Evolutionary conservation across 192 early-diverging fungal genomes (phyloP), one percentile per base, ranked within the genome.

Genomic region (Podila horticola): DNA sequence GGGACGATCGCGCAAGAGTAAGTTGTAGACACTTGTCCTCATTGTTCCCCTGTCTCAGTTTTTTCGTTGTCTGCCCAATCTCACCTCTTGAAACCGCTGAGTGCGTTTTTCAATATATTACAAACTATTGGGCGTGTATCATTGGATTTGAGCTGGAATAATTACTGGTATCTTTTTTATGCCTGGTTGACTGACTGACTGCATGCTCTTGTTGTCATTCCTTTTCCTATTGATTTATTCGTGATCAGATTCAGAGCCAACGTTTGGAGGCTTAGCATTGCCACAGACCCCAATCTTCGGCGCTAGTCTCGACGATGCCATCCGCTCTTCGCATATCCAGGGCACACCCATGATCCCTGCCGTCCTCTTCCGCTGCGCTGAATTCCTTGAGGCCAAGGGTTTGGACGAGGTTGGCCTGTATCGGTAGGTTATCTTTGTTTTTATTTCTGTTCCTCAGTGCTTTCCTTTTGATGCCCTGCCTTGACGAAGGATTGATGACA

Each of bases 401-500:
- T 62, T 87, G 9, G 66, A 86, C 31, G 88, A 89, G 70, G 85
- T 89, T 31, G 88, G 88, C 17, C 71, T 89, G 45, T 89, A 87
- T 61, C 83, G 88, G 85, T 84, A 83, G 2, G 64, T 26, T 58
- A 19, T 22, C 50, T 70, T 70, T 24, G 5, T 62, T 34, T 1
- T 33, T 31, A 3, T 50, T 48, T 20, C 13, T 50, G 33, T 36
- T 15, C 4, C 22, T 61, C 33, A 29, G 13, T 31, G 8, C 36
- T 59, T 50, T 13, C 1, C 26, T 50, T 41, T 57, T 60, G 41
- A n/a, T 8, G 20, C 29, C 15, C 19, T 12, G n/a, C n/a, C n/a
- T n/a, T n/a, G n/a, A n/a, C n/a, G n/a, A n/a, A n/a, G 8, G 26
- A 13, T 15, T 45, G 41, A 45, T 12, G 38, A 41, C 55, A 15